Conservation (phyloP, 345 rosid genomes). For the Acer campestre region DNA sequence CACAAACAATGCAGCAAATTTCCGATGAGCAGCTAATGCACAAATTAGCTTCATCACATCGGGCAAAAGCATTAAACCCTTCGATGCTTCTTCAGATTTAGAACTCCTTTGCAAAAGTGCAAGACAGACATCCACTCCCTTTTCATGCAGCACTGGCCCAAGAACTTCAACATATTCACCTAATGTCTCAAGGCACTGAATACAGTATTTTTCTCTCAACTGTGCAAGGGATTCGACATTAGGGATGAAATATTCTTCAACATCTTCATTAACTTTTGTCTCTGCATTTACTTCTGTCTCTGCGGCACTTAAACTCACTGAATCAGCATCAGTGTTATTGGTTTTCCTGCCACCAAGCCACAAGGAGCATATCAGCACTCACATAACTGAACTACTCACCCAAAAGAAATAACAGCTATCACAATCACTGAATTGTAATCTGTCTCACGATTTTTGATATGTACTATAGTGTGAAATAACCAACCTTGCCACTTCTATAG, state of each 20-base stretch:
- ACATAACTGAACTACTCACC: slow-evolving; percentile 7
- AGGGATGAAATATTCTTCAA: slow-evolving; percentile 68
- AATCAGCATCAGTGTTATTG: slow-evolving; percentile 38
- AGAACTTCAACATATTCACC: slow-evolving; percentile 99
- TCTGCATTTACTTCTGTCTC: slow-evolving; percentile 50
- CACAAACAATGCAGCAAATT: slow-evolving; percentile 97
- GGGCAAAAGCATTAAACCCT: slow-evolving; percentile 58
- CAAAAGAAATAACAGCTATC: slow-evolving; percentile 24
- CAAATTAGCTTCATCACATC: slow-evolving; percentile 98
- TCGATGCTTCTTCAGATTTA: slow-evolving; percentile 48
- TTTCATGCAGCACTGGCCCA: slow-evolving; percentile 95
- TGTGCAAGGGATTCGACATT: slow-evolving; percentile 71
- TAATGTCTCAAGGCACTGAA: slow-evolving; percentile 86
- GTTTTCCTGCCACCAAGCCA: slow-evolving; percentile 56
- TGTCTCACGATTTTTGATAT: background rate
- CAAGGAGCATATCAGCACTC: slow-evolving; percentile 27
- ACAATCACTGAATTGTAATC: slow-evolving; percentile 14
- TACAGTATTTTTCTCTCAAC: slow-evolving; percentile 88
- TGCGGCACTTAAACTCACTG: slow-evolving; percentile 29
- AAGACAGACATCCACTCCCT: slow-evolving; percentile 96
- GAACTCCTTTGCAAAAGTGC: slow-evolving; percentile 68
- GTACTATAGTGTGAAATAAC: slow-evolving; percentile 22
- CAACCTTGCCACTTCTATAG: slow-evolving; percentile 81
- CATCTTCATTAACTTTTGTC: slow-evolving; percentile 46
- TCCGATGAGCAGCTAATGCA: slow-evolving; percentile 96